Evolutionary conservation across 371 early-diverging fungal genomes (phyloP).

Genomic region (Mortierella sp.): DNA sequence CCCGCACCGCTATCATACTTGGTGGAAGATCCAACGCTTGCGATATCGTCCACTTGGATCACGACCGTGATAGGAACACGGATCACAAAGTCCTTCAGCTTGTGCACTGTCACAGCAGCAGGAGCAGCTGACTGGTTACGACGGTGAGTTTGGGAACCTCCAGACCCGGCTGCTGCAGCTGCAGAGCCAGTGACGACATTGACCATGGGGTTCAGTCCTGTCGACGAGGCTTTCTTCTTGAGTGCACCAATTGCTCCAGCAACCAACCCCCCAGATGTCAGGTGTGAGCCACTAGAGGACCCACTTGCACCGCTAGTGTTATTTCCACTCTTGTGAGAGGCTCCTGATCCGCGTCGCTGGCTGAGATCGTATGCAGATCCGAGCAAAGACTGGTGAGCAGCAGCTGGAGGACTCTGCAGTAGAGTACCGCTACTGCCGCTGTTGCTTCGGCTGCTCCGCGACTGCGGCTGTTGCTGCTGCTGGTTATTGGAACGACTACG

Average conservation of each 20-base stretch:
- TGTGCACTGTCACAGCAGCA: constrained; percentile 14
- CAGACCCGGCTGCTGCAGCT: neutral
- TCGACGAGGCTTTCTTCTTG: constrained; percentile 29
- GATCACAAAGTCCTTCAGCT: constrained; percentile 50
- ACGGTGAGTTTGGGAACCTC: neutral
- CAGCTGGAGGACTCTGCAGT: neutral
- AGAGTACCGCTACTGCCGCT: neutral
- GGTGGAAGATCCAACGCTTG: constrained; percentile 3
- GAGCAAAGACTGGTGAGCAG: constrained; percentile 9
- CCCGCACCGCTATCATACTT: neutral
- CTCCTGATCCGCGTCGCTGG: constrained; percentile 18
- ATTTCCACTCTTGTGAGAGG: constrained; percentile 19
- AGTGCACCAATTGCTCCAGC: constrained; percentile 18
- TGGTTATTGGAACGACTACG: constrained; percentile 1
- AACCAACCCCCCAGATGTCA: constrained; percentile 11
- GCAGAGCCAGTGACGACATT: constrained; percentile 4
- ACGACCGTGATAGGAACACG: constrained; percentile 45
- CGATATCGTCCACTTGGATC: constrained; percentile 33
- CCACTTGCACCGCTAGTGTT: constrained; percentile 1
- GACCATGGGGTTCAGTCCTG: constrained; percentile 9
- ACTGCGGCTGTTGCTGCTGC: neutral
- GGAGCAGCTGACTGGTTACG: neutral
- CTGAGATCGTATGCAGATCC: constrained; percentile 7
- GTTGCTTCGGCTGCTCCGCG: constrained; percentile 13
- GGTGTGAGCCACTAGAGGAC: neutral